These are phyloP conservation scores for Penicillium corylophilum DNA, from an alignment of 2,329 filamentous ascomycete genomes.

Conservation along the genomic window DNA sequence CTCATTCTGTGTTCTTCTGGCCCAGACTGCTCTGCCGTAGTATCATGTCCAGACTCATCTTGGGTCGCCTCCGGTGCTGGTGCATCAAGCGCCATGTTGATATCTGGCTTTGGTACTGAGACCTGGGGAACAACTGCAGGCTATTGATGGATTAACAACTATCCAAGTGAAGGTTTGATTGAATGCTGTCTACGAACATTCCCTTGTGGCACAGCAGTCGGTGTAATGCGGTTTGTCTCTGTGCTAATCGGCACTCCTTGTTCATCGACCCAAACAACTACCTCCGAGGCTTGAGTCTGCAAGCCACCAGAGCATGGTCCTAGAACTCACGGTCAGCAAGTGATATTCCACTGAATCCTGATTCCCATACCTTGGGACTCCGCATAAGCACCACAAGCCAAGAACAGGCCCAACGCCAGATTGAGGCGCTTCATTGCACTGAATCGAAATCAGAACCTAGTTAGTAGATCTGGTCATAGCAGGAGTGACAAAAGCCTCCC, in stretches of 20 bases:
- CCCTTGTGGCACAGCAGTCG: constrained; percentile 7
- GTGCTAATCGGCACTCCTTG: constrained; percentile 52
- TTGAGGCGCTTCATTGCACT: constrained; percentile 17
- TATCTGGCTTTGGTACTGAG: background rate
- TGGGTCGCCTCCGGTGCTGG: background rate
- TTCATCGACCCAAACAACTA: constrained; percentile 61
- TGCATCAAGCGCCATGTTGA: background rate
- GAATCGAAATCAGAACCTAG: constrained; percentile 6
- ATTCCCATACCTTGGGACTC: constrained; percentile 26
- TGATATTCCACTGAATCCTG: background rate
- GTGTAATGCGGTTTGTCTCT: constrained; percentile 30
- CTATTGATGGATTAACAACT: constrained; percentile 2
- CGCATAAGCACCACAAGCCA: constrained; percentile 18
- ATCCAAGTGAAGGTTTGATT: background rate
- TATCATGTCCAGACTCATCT: background rate
- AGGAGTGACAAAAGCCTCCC: constrained; percentile 8
- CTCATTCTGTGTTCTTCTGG: background rate
- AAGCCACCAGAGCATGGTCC: constrained; percentile 37
- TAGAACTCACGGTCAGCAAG: constrained; percentile 18
- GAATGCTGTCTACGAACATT: constrained; percentile 14
- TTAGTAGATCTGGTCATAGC: constrained; percentile 12
- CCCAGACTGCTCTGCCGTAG: background rate
- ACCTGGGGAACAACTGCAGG: background rate
- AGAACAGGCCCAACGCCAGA: constrained; percentile 10
- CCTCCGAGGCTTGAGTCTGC: constrained; percentile 46